Conservation (phyloP, 768 basidiomycete species). For the Aureoboletus auriporus region DNA sequence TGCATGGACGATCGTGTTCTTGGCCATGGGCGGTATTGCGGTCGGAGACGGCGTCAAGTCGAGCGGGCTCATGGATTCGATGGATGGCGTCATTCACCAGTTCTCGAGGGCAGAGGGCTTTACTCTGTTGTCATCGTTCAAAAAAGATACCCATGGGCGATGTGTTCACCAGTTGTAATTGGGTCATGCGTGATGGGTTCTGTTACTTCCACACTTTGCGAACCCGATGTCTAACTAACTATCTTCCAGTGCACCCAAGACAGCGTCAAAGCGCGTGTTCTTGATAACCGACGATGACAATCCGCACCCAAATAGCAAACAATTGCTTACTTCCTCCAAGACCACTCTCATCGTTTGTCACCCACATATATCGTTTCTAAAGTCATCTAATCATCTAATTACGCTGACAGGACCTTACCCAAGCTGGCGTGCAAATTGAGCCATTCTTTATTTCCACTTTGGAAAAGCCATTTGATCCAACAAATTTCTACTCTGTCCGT, state of each 20-base stretch:
- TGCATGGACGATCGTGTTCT: constrained; percentile 91
- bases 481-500: constrained; percentile 77
- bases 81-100: constrained; percentile 60
- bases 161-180: constrained; percentile 87
- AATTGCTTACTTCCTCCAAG: constrained; percentile 62
- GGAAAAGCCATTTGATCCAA: constrained; percentile 63
- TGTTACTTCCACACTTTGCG: constrained; percentile 13
- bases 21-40: constrained; percentile 97
- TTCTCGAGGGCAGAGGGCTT: constrained; percentile 59
- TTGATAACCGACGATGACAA: constrained; percentile 75
- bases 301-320: constrained; percentile 48
- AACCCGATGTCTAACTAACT: background rate
- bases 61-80: constrained; percentile 79
- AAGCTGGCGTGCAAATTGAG: constrained; percentile 74
- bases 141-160: constrained; percentile 75
- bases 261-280: constrained; percentile 89
- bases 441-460: constrained; percentile 84
- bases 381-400: background rate
- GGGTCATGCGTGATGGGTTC: constrained; percentile 85
- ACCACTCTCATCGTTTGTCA: constrained; percentile 63
- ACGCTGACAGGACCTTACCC: constrained; percentile 63
- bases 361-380: background rate
- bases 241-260: constrained; percentile 67
- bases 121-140: constrained; percentile 67
- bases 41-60: constrained; percentile 90